Conservation (phyloP, 805 yeast species). For the Vanderwaltozyma yarrowii region DNA sequence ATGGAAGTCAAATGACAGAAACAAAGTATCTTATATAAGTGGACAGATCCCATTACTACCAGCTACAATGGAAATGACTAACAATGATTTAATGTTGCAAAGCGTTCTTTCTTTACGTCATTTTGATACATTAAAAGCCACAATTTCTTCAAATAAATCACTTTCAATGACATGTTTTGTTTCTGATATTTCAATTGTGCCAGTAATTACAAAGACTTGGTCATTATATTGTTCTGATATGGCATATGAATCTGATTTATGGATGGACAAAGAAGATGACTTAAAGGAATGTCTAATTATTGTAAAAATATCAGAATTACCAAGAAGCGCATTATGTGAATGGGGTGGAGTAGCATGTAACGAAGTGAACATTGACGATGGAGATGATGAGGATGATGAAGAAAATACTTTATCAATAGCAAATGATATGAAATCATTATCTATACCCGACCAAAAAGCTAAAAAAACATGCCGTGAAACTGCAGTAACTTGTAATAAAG, state of each 20-base stretch:
- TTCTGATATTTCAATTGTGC: constrained; percentile 27
- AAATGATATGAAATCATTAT: too few species aligned
- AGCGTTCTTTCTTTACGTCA: constrained; percentile 63
- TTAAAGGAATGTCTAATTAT: constrained; percentile 33
- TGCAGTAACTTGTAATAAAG: constrained; percentile 1
- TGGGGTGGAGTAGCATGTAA: constrained; percentile 61
- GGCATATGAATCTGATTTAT: constrained; percentile 13
- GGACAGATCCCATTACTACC: constrained; percentile 92
- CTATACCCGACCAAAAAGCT: too few species aligned
- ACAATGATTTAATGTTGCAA: constrained; percentile 27
- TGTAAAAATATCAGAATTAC: constrained; percentile 48
- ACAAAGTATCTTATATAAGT: constrained; percentile 51
- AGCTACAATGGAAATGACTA: constrained; percentile 43
- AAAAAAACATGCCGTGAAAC: neutral
- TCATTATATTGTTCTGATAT: constrained; percentile 29
- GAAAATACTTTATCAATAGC: neutral
- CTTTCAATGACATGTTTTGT: constrained; percentile 48
- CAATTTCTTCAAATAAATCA: constrained; percentile 38
- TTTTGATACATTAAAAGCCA: constrained; percentile 49
- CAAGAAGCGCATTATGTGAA: constrained; percentile 56
- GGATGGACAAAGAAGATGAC: constrained; percentile 19
- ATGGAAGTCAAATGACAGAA: constrained; percentile 33
- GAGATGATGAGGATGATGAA: neutral
- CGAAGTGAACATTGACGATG: constrained; percentile 29
- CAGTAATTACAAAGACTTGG: constrained; percentile 36